These are phyloP conservation scores for Hyaloscypha variabilis DNA, from an alignment of 495 filamentous ascomycete genomes.

Conservation along the genomic window DNA sequence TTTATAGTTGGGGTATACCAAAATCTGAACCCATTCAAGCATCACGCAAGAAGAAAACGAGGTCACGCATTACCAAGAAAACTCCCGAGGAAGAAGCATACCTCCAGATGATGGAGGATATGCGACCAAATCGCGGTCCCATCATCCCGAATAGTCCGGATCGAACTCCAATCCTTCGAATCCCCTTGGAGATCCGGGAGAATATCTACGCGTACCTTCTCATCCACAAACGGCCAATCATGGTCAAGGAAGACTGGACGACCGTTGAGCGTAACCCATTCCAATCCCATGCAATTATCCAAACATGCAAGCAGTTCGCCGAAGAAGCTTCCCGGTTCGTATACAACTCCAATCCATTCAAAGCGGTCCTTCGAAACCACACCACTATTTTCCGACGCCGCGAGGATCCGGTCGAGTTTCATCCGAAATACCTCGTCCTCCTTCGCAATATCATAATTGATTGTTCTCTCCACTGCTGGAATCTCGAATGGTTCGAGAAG, in stretches of 20 bases:
- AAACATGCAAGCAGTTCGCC: constrained; percentile 22
- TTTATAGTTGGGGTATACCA: constrained; percentile 3
- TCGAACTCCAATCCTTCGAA: constrained; percentile 16
- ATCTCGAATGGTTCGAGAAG: constrained; percentile 19
- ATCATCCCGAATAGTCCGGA: constrained; percentile 8
- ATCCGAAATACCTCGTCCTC: not conserved
- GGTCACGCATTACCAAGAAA: not conserved
- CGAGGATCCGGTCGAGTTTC: not conserved
- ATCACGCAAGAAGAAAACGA: not conserved
- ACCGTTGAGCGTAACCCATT: constrained; percentile 10
- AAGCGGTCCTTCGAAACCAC: constrained; percentile 2
- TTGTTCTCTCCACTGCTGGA: constrained; percentile 16
- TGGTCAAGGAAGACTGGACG: constrained; percentile 19
- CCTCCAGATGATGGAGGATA: constrained; percentile 12
- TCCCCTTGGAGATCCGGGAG: constrained; percentile 25
- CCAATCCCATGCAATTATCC: constrained; percentile 10
- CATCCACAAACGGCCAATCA: constrained; percentile 13
- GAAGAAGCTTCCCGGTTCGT: constrained; percentile 17
- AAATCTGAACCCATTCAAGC: not conserved
- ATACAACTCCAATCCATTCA: constrained; percentile 22
- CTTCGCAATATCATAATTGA: constrained; percentile 20
- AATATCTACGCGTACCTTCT: constrained; percentile 25
- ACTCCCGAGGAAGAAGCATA: not conserved
- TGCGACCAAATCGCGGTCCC: not conserved
- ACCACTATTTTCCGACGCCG: not conserved